These are phyloP conservation scores for Pestalotiopsis sp. DNA, from an alignment of 2,329 filamentous ascomycete genomes.

Conservation along the genomic window DNA sequence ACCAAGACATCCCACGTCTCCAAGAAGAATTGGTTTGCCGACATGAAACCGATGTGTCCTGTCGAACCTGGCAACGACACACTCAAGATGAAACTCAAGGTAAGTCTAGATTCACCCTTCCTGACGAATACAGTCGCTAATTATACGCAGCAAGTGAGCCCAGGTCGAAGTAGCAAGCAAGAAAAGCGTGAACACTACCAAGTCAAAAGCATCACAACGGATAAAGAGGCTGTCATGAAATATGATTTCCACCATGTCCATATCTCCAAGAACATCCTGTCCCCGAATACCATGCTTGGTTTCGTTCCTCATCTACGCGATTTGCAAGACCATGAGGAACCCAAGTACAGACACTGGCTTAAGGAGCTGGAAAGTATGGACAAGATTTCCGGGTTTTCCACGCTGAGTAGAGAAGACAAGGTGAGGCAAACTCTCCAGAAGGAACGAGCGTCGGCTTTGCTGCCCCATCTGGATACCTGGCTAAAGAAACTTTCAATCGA, in stretches of 20 bases:
- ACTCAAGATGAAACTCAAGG: slow-evolving; percentile 57
- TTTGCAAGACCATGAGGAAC: slow-evolving; percentile 58
- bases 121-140: slow-evolving; percentile 12
- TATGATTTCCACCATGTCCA: slow-evolving; percentile 65
- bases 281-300: slow-evolving; percentile 62
- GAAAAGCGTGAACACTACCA: slow-evolving; percentile 46
- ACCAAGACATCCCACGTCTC: slow-evolving; percentile 42
- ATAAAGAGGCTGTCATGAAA: slow-evolving; percentile 55
- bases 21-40: slow-evolving; percentile 51
- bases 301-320: slow-evolving; percentile 64
- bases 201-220: slow-evolving; percentile 51
- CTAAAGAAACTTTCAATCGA: slow-evolving; percentile 52
- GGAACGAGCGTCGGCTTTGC: slow-evolving; percentile 54
- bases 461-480: slow-evolving; percentile 59
- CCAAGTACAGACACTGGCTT: slow-evolving; percentile 58
- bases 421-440: slow-evolving; percentile 50
- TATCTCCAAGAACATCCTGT: slow-evolving; percentile 61
- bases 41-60: slow-evolving; percentile 38
- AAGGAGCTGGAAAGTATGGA: slow-evolving; percentile 62
- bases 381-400: slow-evolving; percentile 59
- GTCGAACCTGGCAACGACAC: slow-evolving; percentile 37
- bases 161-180: slow-evolving; percentile 41
- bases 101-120: slow-evolving; percentile 21
- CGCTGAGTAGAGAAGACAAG: slow-evolving; percentile 55
- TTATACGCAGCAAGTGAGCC: slow-evolving; percentile 41